Base-by-base conservation (phyloP, 352 stramenopile genomes). In the Pythium monospermum region DNA sequence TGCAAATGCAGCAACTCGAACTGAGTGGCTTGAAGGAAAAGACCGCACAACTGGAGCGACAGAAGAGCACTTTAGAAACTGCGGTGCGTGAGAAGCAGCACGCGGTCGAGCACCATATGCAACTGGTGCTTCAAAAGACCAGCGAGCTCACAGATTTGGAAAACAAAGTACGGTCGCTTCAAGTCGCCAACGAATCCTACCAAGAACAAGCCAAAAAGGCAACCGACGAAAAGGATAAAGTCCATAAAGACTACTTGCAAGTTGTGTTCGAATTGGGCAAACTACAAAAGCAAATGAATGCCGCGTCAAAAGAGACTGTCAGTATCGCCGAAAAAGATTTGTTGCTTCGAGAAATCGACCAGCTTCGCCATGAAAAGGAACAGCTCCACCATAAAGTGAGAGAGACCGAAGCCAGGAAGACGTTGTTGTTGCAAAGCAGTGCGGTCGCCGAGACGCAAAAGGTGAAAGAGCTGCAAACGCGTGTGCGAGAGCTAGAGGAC, bases 211-310 rank as follows among this genome's bases (percentile, higher is more conserved):
- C 66, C 3, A 57, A 59, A 30, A 65, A 71, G 30, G 68, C 60
- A 1, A 49, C 30, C 0, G 55, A 64, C 6, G 67, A 80, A 41
- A 68, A 68, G 37, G 71, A 83, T 6, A 67, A 69, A 23, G 59
- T 75, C 8, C 66, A 71, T 18, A 73, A 76, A 32, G 71, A 79
- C 37, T 79, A 77, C 39, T 23, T 67, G 37, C 71, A 83, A 43
- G 66, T 77, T 19, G 66, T 76, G 18, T 79, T 59, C 39, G 71
- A 83, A 26, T 31, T 83, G 10, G 53, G 68, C 8, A 78, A 78
- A 53, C 36, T 65, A 0, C 65, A 78, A 26, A 75, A 75, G 23
- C 66, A 78, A 43, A 50, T 78, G 30, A 78, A 74, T 21, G 50
- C 68, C 10, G 53, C 61, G 10, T 49, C 68, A 2, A 71, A 73